Evolutionary conservation across 1,139 yeast species (phyloP), one percentile per base, ranked within the genome.

Genomic region (Geotrichum citri-aurantii): DNA sequence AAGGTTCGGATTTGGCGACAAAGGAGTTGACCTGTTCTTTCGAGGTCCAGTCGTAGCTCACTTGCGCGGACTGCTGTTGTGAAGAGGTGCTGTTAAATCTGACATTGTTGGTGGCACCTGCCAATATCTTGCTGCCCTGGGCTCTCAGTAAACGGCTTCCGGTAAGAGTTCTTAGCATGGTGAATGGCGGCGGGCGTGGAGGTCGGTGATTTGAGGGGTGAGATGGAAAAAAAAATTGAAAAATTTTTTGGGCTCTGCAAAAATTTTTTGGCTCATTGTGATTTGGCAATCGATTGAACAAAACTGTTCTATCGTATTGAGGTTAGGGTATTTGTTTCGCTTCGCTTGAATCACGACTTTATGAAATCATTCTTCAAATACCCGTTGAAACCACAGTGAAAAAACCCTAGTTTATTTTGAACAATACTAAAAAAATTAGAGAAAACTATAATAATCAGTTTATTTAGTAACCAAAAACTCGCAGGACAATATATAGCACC

Each of bases 401-500:
- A n/a, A n/a, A n/a, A n/a, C n/a, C n/a, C n/a, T n/a, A n/a, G n/a
- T n/a, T n/a, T n/a, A n/a, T n/a, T n/a, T n/a, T n/a, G n/a, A n/a
- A n/a, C n/a, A n/a, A n/a, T n/a, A n/a, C n/a, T n/a, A n/a, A n/a
- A n/a, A n/a, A n/a, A n/a, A n/a, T n/a, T n/a, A n/a, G n/a, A n/a
- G n/a, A n/a, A n/a, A n/a, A n/a, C n/a, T n/a, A n/a, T n/a, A n/a
- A n/a, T 12, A 14, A 12, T n/a, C 6, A 26, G 7, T 5, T 5
- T 26, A 23, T 23, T 49, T 42, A 54, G 19, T 54, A 37, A 17
- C 75, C 71, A 61, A 73, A 65, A 14, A 72, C 57, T 48, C 75
- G 53, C 33, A 65, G 60, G 12, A 72, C 47, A 54, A 74, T 56
- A 60, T 72, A 74, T 57, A 66, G 61, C 10, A 65, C 51, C 12